A percentile compares a stretch with the other conserved stretches of the same genome.
These are phyloP conservation scores for Paecilomyces niveus DNA, from an alignment of 2,329 filamentous ascomycete genomes.

Conservation along the genomic window DNA sequence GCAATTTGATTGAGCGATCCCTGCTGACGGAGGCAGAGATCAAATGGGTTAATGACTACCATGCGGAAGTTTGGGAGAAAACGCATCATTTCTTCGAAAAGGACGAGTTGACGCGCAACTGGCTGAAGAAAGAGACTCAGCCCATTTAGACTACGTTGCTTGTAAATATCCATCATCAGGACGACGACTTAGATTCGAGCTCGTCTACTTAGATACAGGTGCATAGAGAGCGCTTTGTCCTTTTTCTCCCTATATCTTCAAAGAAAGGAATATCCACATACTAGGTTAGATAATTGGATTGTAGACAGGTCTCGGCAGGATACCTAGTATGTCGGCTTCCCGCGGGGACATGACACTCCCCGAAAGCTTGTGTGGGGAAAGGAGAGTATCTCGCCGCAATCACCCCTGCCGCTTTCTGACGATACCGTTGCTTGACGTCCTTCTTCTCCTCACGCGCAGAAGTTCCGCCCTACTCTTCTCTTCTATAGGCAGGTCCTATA, in stretches of 20 bases:
- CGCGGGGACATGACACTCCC: not conserved
- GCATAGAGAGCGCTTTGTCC: not conserved
- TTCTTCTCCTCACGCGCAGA: not conserved
- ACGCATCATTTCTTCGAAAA: constrained; percentile 68
- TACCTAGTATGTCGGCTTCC: not conserved
- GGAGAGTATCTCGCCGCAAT: not conserved
- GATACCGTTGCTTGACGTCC: not conserved
- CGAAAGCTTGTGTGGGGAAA: constrained; percentile 1
- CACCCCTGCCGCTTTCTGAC: not conserved
- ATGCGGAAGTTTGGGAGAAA: constrained; percentile 73
- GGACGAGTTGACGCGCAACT: constrained; percentile 64
- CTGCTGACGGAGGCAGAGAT: constrained; percentile 70
- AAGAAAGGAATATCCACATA: too few species aligned
- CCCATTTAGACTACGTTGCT: constrained; percentile 36
- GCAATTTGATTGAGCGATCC: constrained; percentile 70
- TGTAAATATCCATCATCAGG: constrained; percentile 1
- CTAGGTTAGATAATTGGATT: too few species aligned
- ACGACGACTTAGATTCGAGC: not conserved
- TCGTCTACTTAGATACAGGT: not conserved
- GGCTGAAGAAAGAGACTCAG: constrained; percentile 82
- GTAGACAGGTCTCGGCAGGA: not conserved
- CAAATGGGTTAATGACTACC: constrained; percentile 81
- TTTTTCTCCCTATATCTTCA: too few species aligned
- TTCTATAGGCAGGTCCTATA: not conserved
- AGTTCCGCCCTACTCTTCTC: not conserved